These are phyloP conservation scores for Filobasidium floriforme DNA, from an alignment of 768 basidiomycete species.

Conservation along the genomic window DNA sequence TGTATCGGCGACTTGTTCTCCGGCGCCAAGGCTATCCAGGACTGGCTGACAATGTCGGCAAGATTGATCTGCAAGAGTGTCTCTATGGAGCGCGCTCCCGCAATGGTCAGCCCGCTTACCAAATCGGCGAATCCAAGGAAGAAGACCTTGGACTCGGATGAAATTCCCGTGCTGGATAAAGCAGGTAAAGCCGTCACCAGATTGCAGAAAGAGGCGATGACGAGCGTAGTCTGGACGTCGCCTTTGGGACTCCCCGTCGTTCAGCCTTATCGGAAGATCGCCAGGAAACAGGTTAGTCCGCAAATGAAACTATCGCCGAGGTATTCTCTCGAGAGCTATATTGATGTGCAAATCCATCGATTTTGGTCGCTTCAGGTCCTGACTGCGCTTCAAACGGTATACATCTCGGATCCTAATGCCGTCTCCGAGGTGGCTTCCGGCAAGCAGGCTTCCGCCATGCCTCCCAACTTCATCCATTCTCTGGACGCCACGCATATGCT, in stretches of 20 bases:
- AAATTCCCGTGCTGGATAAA: slow-evolving; percentile 1
- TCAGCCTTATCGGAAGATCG: slow-evolving; percentile 83
- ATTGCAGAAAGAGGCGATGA: slow-evolving; percentile 83
- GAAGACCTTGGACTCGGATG: background rate
- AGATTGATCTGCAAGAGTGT: slow-evolving; percentile 79
- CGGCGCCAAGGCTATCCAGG: slow-evolving; percentile 86
- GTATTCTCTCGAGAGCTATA: too few relatives aligned
- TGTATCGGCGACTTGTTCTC: slow-evolving; percentile 88
- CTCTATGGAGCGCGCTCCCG: slow-evolving; percentile 52
- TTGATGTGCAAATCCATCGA: too few relatives aligned
- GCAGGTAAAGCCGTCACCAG: slow-evolving; percentile 36
- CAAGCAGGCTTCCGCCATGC: slow-evolving; percentile 95
- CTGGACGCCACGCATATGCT: slow-evolving; percentile 99
- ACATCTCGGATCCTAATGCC: slow-evolving; percentile 74
- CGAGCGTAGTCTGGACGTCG: slow-evolving; percentile 91
- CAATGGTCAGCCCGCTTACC: slow-evolving; percentile 26
- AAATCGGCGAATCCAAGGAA: background rate
- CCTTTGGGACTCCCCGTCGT: slow-evolving; percentile 91
- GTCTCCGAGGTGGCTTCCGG: slow-evolving; percentile 70
- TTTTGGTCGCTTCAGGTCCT: slow-evolving; percentile 48
- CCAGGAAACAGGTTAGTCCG: slow-evolving; percentile 57
- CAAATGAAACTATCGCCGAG: background rate
- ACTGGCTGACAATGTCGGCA: slow-evolving; percentile 77
- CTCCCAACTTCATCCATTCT: slow-evolving; percentile 96
- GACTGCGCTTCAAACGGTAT: slow-evolving; percentile 78